A percentile compares a stretch with the other conserved stretches of the same genome.
Conservation (phyloP, 345 rosid species). For the Reutealis trisperma region DNA sequence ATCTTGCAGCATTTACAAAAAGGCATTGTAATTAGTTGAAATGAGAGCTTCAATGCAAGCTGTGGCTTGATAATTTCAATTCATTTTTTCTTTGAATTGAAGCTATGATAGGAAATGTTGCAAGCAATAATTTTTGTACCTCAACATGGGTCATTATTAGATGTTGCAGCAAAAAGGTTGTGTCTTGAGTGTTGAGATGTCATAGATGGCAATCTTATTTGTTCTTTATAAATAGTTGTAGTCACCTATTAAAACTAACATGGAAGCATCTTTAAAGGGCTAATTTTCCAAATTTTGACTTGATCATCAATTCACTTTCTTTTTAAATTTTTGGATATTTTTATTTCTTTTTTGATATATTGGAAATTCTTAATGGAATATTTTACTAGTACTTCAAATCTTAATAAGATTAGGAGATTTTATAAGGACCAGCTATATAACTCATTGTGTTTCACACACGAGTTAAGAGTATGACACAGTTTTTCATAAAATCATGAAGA, state of each 20-base stretch:
- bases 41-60: constrained; percentile 4
- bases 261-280: neutral
- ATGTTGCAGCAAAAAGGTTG: constrained; percentile 9
- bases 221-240: neutral
- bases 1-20: neutral
- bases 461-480: too few relatives aligned
- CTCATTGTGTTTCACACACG: too few relatives aligned
- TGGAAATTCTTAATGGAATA: too few relatives aligned
- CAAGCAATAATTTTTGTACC: neutral
- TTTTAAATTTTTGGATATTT: too few relatives aligned
- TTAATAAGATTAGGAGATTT: too few relatives aligned
- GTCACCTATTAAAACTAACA: neutral
- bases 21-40: neutral
- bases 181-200: neutral
- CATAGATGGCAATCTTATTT: neutral
- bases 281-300: neutral
- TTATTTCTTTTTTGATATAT: too few relatives aligned
- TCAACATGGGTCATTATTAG: neutral
- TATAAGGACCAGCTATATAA: too few relatives aligned
- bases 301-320: neutral
- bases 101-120: constrained; percentile 14
- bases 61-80: neutral
- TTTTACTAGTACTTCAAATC: too few relatives aligned
- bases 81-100: constrained; percentile 16
- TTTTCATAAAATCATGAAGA: too few relatives aligned